Percentiles rank a stretch among this genome's conserved stretches.
Conservation (phyloP, 768 basidiomycete species). For the Chalciporus chontae region DNA sequence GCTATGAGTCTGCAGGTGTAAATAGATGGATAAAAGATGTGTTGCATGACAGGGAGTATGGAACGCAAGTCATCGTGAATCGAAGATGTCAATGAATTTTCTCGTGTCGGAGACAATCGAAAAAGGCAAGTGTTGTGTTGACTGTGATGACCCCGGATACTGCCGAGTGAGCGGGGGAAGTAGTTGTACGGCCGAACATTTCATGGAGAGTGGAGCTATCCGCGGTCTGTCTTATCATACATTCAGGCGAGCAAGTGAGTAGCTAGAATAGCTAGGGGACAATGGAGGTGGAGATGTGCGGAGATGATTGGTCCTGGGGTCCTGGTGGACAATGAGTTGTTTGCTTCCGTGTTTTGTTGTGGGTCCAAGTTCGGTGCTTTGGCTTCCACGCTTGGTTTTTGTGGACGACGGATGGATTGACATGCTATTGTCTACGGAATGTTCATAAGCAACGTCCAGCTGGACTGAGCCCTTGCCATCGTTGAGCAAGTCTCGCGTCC, state of each 20-base stretch:
- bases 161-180: neutral
- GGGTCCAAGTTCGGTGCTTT: constrained; percentile 4
- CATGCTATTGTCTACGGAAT: constrained; percentile 20
- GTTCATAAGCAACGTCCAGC: constrained; percentile 14
- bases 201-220: neutral
- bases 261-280: neutral
- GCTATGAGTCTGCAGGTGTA: neutral
- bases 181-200: neutral
- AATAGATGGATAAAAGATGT: too few relatives aligned
- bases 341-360: constrained; percentile 17
- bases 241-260: neutral
- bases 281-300: constrained; percentile 3
- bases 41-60: neutral
- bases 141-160: neutral
- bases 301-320: constrained; percentile 9
- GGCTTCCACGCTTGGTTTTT: neutral
- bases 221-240: too few relatives aligned
- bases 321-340: constrained; percentile 13
- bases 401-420: neutral
- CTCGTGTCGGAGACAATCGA: neutral
- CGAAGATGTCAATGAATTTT: too few relatives aligned
- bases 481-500: constrained; percentile 22
- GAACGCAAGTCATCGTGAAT: too few relatives aligned
- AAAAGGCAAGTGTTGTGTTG: constrained; percentile 26
- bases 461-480: neutral